Evolutionary conservation across 306 rosid genomes (phyloP).

Genomic region (Malus orientalis): DNA sequence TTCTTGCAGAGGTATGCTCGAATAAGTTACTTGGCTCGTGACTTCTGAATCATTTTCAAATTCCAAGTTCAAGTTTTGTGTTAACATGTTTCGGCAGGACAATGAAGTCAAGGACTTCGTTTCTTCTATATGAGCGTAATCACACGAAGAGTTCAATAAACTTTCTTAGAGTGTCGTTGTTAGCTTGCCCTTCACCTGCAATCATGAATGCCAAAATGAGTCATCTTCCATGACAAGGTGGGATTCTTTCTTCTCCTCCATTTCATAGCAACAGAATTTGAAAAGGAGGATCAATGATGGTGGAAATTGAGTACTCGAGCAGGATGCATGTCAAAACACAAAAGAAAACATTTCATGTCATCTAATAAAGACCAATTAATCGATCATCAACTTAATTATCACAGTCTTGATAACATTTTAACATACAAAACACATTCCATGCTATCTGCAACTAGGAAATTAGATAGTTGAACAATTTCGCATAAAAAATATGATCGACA

Average conservation of each 20-base stretch:
- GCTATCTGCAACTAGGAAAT: neutral
- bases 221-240: slow-evolving; percentile 8
- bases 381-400: neutral
- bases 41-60: slow-evolving; percentile 38
- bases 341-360: neutral
- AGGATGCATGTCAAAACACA: neutral
- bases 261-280: neutral
- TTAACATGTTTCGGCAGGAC: slow-evolving; percentile 37
- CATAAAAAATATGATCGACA: neutral
- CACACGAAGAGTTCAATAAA: slow-evolving; percentile 10
- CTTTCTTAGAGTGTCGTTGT: neutral
- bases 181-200: slow-evolving; percentile 29
- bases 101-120: slow-evolving; percentile 13
- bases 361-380: neutral
- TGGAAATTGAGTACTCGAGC: neutral
- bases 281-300: neutral
- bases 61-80: slow-evolving; percentile 53
- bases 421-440: neutral
- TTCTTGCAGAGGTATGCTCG: slow-evolving; percentile 31
- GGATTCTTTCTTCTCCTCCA: neutral
- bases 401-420: neutral
- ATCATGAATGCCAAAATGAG: neutral
- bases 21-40: slow-evolving; percentile 37
- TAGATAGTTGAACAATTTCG: neutral
- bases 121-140: slow-evolving; percentile 3